Base-by-base conservation (phyloP, 2,329 filamentous ascomycete genomes). In the Knufia fluminis region DNA sequence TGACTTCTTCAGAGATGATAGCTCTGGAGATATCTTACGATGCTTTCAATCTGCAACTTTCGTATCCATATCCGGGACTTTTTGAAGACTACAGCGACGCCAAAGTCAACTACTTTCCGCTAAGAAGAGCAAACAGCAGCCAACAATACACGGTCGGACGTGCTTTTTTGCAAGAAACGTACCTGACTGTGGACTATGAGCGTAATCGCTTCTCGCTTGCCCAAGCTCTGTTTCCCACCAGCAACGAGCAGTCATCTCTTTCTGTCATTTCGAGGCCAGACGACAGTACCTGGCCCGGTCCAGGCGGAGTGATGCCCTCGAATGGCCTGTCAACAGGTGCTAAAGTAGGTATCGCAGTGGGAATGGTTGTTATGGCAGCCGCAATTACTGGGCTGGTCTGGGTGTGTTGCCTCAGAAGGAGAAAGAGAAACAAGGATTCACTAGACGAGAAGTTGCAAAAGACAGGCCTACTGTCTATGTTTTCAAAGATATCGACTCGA, bases 191-290 rank as follows among this genome's bases (percentile, higher is more conserved):
- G 9, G 64, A 68, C 50, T 67, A 66, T 50, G 64, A 67, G 46
- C 57, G 64, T 7, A 57, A 60, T 19, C 63, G 61, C 31, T 68
- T 68, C 47, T 64, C 64, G 2, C 50, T 68, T 16, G 61, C 62
- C 26, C 60, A 66, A 43, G 64, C 64, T 6, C 53, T 55, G 20
- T 64, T 64, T 46, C 58, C 57, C 8, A 39, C 26, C 36, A 54
- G n/a, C 57, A 60, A 39, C 54, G 51, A 35, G 50, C 51, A 83
- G 85, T 57, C 82, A 80, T 54, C 60, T 26, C 52, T 63, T 24
- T 44, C 54, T n/a, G 42, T 49, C 17, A 63, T 63, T 28, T 52
- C 54, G 9, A 50, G 50, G 20, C 59, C 59, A 2, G 39, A 48
- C 19, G 51, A 54, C 40, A 58, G 54, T 48, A 48, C 46, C 16